phyloP scores from a whole-genome alignment of 768 basidiomycete genomes.

The Hydnum rufescens region DNA sequence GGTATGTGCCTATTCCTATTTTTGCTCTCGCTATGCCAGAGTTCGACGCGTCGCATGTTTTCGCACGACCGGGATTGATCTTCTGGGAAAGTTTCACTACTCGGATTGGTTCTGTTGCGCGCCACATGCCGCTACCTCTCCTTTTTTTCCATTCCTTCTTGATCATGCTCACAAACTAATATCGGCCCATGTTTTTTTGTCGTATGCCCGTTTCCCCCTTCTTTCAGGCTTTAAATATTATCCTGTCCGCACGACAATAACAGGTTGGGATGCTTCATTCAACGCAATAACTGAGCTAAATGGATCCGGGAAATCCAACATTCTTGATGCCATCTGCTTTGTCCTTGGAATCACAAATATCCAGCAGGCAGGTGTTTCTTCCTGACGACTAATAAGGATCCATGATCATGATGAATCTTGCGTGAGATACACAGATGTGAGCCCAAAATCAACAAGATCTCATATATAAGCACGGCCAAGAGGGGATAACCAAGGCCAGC shows the following conservation, averaged over 20 bases:
- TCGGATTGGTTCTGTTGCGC: too few relatives aligned
- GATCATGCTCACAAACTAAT: too few relatives aligned
- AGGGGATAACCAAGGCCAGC: constrained; percentile 89
- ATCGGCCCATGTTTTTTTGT: too few relatives aligned
- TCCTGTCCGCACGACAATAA: constrained; percentile 86
- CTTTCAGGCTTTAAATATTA: constrained; percentile 90
- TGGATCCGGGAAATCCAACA: constrained; percentile 96
- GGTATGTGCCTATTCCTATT: too few relatives aligned
- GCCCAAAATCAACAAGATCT: constrained; percentile 91
- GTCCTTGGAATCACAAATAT: constrained; percentile 98
- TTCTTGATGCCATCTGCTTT: constrained; percentile 97
- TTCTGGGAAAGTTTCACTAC: too few relatives aligned
- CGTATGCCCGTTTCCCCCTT: too few relatives aligned
- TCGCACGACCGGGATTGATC: too few relatives aligned
- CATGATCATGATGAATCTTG: neutral
- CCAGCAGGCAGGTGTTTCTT: constrained; percentile 39
- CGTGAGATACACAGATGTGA: constrained; percentile 36
- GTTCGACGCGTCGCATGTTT: too few relatives aligned
- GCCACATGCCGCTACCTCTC: too few relatives aligned
- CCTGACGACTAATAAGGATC: neutral
- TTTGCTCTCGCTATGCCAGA: too few relatives aligned
- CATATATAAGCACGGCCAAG: constrained; percentile 97
- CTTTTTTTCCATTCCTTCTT: too few relatives aligned
- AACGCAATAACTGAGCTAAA: constrained; percentile 84
- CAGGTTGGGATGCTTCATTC: constrained; percentile 94